phyloP scores from a whole-genome alignment of 2,329 filamentous ascomycete species.

The Calonectria fujianensis region DNA sequence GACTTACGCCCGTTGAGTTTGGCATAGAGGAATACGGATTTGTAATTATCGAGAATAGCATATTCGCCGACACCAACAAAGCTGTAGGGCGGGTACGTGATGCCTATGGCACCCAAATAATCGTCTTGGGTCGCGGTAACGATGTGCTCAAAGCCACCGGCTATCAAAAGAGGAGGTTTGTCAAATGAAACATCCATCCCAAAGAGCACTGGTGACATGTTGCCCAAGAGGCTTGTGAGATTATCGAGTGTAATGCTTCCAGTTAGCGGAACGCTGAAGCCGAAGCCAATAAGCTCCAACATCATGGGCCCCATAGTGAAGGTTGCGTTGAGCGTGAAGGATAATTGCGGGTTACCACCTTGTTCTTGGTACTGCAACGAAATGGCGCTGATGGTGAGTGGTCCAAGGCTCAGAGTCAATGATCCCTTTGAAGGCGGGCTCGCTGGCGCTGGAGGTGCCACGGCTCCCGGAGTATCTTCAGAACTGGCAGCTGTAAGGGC shows the following conservation, averaged over 20 bases:
- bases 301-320: background rate
- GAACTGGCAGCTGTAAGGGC: background rate
- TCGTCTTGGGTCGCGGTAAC: background rate
- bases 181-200: background rate
- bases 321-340: background rate
- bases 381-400: background rate
- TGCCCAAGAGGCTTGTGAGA: background rate
- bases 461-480: background rate
- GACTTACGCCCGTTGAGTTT: conserved; percentile 6
- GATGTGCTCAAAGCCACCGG: background rate
- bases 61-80: conserved; percentile 7
- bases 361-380: conserved; percentile 4
- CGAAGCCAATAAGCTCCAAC: background rate
- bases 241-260: conserved; percentile 3
- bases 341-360: background rate
- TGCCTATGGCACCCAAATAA: background rate
- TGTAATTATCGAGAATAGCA: background rate
- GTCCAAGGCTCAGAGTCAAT: background rate
- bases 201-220: background rate
- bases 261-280: background rate
- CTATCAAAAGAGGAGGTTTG: conserved; percentile 8
- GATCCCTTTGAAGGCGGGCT: background rate
- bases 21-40: background rate
- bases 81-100: background rate
- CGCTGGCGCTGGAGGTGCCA: background rate